Conservation (phyloP, 805 yeast genomes). For the Jamesozyma spencerorum region DNA sequence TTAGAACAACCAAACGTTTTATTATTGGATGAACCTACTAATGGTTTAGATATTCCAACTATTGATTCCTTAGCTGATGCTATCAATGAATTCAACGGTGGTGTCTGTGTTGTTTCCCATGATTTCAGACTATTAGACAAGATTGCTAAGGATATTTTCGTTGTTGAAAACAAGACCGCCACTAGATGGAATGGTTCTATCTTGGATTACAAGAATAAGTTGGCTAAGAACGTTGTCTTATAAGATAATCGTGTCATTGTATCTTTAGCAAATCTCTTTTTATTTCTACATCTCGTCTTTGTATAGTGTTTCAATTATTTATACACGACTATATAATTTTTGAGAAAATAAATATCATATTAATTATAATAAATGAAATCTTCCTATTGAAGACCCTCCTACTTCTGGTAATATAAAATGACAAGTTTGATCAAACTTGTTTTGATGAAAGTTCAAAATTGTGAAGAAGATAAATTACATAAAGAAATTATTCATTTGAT, state of each 20-base stretch:
- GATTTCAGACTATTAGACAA: slow-evolving; percentile 96
- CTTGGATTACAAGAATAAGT: slow-evolving; percentile 83
- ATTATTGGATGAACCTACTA: slow-evolving; percentile 97
- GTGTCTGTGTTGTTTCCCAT: slow-evolving; percentile 97
- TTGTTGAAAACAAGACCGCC: slow-evolving; percentile 90
- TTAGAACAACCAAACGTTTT: slow-evolving; percentile 91
- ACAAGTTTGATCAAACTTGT: too few species aligned
- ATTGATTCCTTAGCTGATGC: slow-evolving; percentile 97
- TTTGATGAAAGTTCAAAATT: too few species aligned
- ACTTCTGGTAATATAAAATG: too few species aligned
- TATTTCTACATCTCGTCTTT: too few species aligned
- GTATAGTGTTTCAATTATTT: too few species aligned
- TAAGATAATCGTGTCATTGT: slow-evolving; percentile 20
- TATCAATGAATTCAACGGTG: slow-evolving; percentile 89
- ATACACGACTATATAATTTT: too few species aligned
- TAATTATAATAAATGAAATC: too few species aligned
- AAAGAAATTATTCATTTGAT: too few species aligned
- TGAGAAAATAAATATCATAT: too few species aligned
- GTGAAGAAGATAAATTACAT: too few species aligned
- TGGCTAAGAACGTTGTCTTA: slow-evolving; percentile 84
- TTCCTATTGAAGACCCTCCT: too few species aligned
- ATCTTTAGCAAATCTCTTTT: too few species aligned
- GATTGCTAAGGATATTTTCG: slow-evolving; percentile 94
- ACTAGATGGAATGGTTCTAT: slow-evolving; percentile 94
- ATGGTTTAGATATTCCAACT: slow-evolving; percentile 97